Evolutionary conservation across 164 flowering plant genomes (phyloP).

Genomic region (Sedum album): DNA sequence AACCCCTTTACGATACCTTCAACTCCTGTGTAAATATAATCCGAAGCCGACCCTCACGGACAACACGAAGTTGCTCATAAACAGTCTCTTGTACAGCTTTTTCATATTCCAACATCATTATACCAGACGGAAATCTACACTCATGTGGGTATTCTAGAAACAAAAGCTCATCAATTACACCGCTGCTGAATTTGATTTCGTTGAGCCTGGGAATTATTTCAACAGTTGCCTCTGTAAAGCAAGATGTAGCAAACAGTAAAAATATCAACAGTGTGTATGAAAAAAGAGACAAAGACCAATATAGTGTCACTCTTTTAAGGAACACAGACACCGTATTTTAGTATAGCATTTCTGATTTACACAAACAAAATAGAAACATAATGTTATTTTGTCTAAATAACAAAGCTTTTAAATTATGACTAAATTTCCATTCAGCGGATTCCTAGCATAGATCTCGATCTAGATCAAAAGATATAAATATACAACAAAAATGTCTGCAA

Average conservation of each 20-base stretch:
- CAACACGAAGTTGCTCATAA: conserved; percentile 87
- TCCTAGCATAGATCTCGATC: too few species aligned
- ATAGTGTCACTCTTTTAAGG: neutral
- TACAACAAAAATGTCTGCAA: too few species aligned
- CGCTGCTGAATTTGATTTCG: conserved; percentile 90
- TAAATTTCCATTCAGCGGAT: too few species aligned
- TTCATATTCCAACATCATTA: conserved; percentile 85
- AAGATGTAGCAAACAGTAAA: neutral
- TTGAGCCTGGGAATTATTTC: conserved; percentile 98
- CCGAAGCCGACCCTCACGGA: conserved; percentile 95
- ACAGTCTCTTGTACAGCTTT: conserved; percentile 97
- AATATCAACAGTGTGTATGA: neutral
- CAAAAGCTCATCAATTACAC: conserved; percentile 88
- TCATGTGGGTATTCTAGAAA: conserved; percentile 87
- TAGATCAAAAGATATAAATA: too few species aligned
- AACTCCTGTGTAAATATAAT: conserved; percentile 72
- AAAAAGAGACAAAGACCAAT: neutral
- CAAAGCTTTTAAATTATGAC: too few species aligned
- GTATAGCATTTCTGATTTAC: too few species aligned
- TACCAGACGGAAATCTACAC: conserved; percentile 62
- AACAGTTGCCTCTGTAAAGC: conserved; percentile 70
- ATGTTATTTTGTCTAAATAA: too few species aligned
- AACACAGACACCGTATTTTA: too few species aligned
- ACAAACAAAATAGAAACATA: too few species aligned
- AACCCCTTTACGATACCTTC: conserved; percentile 40